These are phyloP conservation scores for Tetraselmis striata DNA, from an alignment of 139 green algal genomes.

Conservation along the genomic window DNA sequence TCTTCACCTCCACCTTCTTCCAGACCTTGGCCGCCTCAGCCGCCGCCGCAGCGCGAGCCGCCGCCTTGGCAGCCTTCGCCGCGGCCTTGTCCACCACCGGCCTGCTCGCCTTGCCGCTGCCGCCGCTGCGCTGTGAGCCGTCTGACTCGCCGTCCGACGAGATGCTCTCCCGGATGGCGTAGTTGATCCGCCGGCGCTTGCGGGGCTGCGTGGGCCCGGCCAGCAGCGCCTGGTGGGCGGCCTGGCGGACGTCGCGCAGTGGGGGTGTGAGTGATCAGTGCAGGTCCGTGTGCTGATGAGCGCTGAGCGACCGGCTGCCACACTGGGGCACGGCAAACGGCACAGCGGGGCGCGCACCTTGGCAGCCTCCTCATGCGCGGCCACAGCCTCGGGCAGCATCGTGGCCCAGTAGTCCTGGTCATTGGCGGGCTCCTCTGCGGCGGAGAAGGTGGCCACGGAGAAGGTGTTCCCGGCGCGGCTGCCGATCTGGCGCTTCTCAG, in stretches of 20 bases:
- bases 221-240: background rate
- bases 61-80: background rate
- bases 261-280: no score
- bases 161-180: constrained; percentile 18
- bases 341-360: background rate
- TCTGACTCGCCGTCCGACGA: constrained; percentile 19
- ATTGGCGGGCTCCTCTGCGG: constrained; percentile 18
- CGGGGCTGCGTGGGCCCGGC: constrained; percentile 27
- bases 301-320: background rate
- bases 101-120: constrained; percentile 1
- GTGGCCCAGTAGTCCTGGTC: constrained; percentile 49
- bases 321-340: background rate
- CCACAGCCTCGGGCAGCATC: constrained; percentile 60
- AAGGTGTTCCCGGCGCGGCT: constrained; percentile 72
- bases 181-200: constrained; percentile 42
- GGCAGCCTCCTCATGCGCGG: constrained; percentile 18
- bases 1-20: constrained; percentile 31
- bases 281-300: constrained; percentile 3
- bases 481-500: constrained; percentile 81
- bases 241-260: background rate
- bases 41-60: background rate
- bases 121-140: background rate
- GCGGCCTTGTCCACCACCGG: background rate
- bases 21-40: constrained; percentile 12
- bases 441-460: constrained; percentile 63